Percentiles rank a stretch among this genome's conserved stretches.
Evolutionary conservation across 2,329 filamentous ascomycete genomes (phyloP).

Genomic region (Pseudogymnoascus sp.): DNA sequence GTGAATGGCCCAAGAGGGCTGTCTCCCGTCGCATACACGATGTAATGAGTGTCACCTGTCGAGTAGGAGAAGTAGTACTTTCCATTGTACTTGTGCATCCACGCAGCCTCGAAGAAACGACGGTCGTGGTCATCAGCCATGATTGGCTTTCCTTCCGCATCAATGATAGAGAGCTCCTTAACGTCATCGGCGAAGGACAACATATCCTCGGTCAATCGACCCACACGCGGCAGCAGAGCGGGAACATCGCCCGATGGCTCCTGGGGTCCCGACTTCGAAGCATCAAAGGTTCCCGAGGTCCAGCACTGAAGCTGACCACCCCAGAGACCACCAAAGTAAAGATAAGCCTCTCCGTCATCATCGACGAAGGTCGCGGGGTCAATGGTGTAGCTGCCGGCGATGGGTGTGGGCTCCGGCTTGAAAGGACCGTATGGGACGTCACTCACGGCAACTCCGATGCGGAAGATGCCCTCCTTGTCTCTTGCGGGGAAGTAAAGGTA

Average conservation of each 20-base stretch:
- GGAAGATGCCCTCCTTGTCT: constrained; percentile 60
- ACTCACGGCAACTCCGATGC: constrained; percentile 62
- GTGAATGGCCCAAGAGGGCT: constrained; percentile 64
- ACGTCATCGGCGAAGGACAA: constrained; percentile 47
- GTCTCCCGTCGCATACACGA: constrained; percentile 59
- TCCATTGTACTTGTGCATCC: constrained; percentile 65
- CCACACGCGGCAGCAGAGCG: constrained; percentile 61
- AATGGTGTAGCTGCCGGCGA: constrained; percentile 65
- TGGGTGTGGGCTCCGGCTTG: constrained; percentile 52
- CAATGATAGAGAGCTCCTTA: constrained; percentile 55
- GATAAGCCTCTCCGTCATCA: constrained; percentile 56
- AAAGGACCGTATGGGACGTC: constrained; percentile 63
- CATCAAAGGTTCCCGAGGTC: constrained; percentile 49
- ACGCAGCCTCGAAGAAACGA: constrained; percentile 73
- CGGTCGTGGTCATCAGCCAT: constrained; percentile 60
- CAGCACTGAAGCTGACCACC: constrained; percentile 76
- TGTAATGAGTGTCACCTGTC: constrained; percentile 68
- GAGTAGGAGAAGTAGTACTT: constrained; percentile 72
- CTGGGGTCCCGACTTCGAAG: constrained; percentile 43
- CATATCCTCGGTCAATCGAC: constrained; percentile 57
- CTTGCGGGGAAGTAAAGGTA: constrained; percentile 72
- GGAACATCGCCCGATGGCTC: constrained; percentile 50
- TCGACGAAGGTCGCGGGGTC: constrained; percentile 72
- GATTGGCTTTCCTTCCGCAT: constrained; percentile 51
- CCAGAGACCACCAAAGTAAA: constrained; percentile 76